Evolutionary conservation across 2,329 filamentous ascomycete species (phyloP), one percentile per base, ranked within the genome.

Genomic region (Cladosporium phlei): DNA sequence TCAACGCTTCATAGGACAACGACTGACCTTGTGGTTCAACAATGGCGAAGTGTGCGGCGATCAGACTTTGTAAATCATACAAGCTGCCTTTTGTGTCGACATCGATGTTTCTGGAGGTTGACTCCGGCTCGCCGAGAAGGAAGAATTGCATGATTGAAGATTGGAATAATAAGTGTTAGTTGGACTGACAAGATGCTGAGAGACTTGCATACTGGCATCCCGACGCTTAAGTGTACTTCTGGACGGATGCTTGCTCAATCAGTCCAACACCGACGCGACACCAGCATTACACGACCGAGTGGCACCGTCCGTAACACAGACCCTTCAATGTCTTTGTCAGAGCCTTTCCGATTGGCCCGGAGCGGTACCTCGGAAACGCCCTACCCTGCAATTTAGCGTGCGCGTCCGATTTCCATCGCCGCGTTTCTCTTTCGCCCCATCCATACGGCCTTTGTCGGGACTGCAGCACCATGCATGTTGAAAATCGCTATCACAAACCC

Each of bases 1-100:
- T 33, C 9, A 33, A 16, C 5, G 16, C 19, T 16, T 4, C 7
- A 25, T 9, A 16, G 16, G 4, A 33, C 16, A 6, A n/a, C 7
- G 16, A 22, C 51, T 46, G 43, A 61, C 59, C 61, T 19, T 51
- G 46, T 7, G 62, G 57, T 27, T 60, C 54, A 8, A 62, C 57
- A 29, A 65, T 56, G 20, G 55, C 58, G 43, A 62, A 64, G 27
- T 63, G 53, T 7, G 54, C 58, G 14, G 57, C 61, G 10, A 64
- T 55, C 2, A 59, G 27, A 27, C 53, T 49, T 34, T 57, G 55
- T 35, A 64, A 32, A 32, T 55, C 54, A 9, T 60, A 58, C 25
- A 64, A 47, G 25, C 53, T 54, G 2, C 46, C 52, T 33, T 51
- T 52, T n/a, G 55, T 39, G 21, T 58, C 53, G 24, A 61, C 46